A percentile compares a stretch with the other conserved stretches of the same genome.
phyloP scores from a whole-genome alignment of 2,329 filamentous ascomycete species.

The Colletotrichum filicis region DNA sequence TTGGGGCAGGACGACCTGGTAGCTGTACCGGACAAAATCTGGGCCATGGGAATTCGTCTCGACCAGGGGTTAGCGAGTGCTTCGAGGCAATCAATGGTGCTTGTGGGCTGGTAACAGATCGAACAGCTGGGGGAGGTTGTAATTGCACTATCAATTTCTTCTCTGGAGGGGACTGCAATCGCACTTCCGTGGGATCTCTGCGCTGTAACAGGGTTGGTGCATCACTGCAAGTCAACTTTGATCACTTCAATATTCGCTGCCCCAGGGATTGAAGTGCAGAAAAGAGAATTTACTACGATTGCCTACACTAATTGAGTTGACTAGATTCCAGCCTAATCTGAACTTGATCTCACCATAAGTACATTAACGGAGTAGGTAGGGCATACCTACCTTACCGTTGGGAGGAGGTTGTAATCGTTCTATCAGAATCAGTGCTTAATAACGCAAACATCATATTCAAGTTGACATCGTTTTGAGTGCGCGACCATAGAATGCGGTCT shows the following conservation, averaged over 20 bases:
- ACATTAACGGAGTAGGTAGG: too few relatives aligned
- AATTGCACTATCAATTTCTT: conserved; percentile 28
- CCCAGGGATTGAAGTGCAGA: not conserved
- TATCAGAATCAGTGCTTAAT: too few relatives aligned
- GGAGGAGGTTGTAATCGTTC: too few relatives aligned
- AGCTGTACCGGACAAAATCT: conserved; percentile 26
- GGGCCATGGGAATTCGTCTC: conserved; percentile 2
- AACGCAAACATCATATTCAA: too few relatives aligned
- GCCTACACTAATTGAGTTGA: too few relatives aligned
- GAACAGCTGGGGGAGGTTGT: not conserved
- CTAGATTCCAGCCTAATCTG: too few relatives aligned
- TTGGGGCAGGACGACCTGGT: conserved; percentile 4
- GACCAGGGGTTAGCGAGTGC: conserved; percentile 8
- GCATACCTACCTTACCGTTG: not conserved
- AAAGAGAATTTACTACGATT: too few relatives aligned
- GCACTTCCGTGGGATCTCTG: conserved; percentile 13
- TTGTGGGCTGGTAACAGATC: conserved; percentile 1
- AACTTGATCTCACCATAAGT: too few relatives aligned
- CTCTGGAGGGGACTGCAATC: conserved; percentile 15
- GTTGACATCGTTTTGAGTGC: too few relatives aligned
- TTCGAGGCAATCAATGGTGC: conserved; percentile 25
- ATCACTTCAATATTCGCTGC: conserved; percentile 25
- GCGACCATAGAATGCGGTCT: too few relatives aligned
- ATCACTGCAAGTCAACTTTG: conserved; percentile 24
- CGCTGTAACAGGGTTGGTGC: conserved; percentile 10